Evolutionary conservation across 306 rosid species (phyloP), one percentile per base, ranked within the genome.

Genomic region (Cicer cuneatum): DNA sequence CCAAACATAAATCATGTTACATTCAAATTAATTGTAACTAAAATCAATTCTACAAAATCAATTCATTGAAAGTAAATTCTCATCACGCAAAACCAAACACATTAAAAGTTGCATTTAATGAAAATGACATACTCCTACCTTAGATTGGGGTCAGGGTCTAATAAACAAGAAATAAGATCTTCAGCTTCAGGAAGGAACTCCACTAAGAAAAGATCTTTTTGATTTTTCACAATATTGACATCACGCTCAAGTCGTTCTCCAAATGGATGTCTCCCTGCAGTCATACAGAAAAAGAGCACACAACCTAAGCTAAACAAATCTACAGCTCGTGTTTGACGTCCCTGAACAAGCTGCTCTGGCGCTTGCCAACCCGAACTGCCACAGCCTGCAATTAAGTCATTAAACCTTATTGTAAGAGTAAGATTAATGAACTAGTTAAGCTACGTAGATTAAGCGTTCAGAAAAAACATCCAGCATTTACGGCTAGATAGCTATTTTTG

Each of bases 331-430:
- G 98, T 93, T 84, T 93, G 97, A 41, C 97, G 93, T 52, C 90
- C 93, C 7, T 78, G 88, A 76, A 73, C 84, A 84, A 93, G 96
- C 69, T 89, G 96, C 49, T 93, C 97, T 1, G 96, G 96, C 5
- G 98, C 90, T 83, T 91, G 98, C 98, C 98, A 93, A 66, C 98
- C 98, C 9, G 97, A 93, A 76, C 98, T 93, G 47, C 98, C 98
- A 88, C 79, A 81, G 40, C 97, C 97, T 93, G 77, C 76, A 72
- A 63, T 77, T 77, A 52, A 68, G 66, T 42, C 69, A 76, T 48
- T 48, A 66, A 80, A 83, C 35, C n/a, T 71, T 75, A 7, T 29
- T 59, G 65, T 33, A 59, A 56, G 7, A 5, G 49, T 2, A 10
- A 66, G 53, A 71, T 72, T 16, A 71, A 72, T 35, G 40, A 59